Percentiles rank a stretch among this genome's conserved stretches.
Evolutionary conservation across 2,329 filamentous ascomycete species (phyloP).

Genomic region (Apiospora pterosperma): DNA sequence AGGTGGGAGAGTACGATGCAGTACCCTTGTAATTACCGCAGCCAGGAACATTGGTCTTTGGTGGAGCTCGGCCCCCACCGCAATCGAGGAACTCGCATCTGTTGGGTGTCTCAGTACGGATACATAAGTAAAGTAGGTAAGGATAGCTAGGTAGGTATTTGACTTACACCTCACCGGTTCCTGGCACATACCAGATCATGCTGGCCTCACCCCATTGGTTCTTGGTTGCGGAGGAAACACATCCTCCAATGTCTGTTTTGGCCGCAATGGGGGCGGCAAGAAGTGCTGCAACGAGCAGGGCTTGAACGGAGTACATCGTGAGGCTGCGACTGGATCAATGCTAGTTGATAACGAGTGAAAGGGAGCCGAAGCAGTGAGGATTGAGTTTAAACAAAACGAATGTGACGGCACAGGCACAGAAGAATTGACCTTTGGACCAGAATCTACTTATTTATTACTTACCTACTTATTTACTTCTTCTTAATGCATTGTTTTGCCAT

Average conservation of each 20-base stretch:
- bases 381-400: neutral
- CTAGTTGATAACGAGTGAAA: neutral
- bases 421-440: neutral
- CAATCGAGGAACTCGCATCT: constrained; percentile 60
- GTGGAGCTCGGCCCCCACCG: constrained; percentile 62
- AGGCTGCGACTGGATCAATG: neutral
- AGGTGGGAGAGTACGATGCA: constrained; percentile 49
- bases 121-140: too few relatives aligned
- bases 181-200: constrained; percentile 58
- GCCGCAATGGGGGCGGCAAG: constrained; percentile 33
- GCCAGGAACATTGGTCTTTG: constrained; percentile 60
- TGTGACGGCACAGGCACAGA: neutral
- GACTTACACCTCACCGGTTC: constrained; percentile 52
- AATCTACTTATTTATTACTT: neutral
- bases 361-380: neutral
- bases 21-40: constrained; percentile 55
- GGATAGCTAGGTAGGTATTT: neutral
- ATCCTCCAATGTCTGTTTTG: constrained; percentile 44
- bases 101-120: neutral
- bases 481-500: neutral
- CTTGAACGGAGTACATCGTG: neutral
- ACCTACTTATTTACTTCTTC: neutral
- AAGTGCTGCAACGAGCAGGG: constrained; percentile 18
- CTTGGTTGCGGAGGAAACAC: constrained; percentile 35
- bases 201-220: constrained; percentile 36